These are phyloP conservation scores for Pseudonitzschia delicatissima DNA, from an alignment of 108 stramenopile genomes.

Conservation along the genomic window DNA sequence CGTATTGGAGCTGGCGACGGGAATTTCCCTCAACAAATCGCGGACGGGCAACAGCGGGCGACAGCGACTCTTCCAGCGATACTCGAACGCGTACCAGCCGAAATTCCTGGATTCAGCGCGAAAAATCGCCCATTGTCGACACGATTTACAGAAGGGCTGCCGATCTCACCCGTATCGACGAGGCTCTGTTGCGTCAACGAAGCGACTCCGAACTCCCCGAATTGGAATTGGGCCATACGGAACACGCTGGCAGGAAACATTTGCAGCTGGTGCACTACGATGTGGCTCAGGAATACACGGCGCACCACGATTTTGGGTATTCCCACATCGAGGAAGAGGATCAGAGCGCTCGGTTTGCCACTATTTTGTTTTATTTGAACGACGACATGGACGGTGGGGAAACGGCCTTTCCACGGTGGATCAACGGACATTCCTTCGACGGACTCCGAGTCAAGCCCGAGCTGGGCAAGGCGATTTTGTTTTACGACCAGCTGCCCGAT, in stretches of 20 bases:
- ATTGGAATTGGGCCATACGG: constrained; percentile 35
- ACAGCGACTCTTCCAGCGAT: constrained; percentile 9
- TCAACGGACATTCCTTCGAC: constrained; percentile 71
- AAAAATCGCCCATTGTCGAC: constrained; percentile 66
- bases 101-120: constrained; percentile 84
- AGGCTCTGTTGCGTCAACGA: constrained; percentile 59
- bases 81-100: constrained; percentile 49
- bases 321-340: constrained; percentile 37
- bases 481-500: constrained; percentile 87
- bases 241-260: constrained; percentile 55
- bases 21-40: constrained; percentile 41
- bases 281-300: constrained; percentile 75
- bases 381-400: constrained; percentile 64
- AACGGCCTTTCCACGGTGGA: constrained; percentile 79
- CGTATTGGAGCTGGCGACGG: constrained; percentile 67
- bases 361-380: constrained; percentile 84
- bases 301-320: constrained; percentile 90
- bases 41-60: constrained; percentile 52
- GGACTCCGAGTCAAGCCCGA: constrained; percentile 54
- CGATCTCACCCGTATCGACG: constrained; percentile 82
- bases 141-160: constrained; percentile 85
- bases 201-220: constrained; percentile 48
- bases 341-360: constrained; percentile 73
- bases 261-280: constrained; percentile 92
- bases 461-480: constrained; percentile 53